Base-by-base conservation (phyloP, 2,329 filamentous ascomycete species). In the Pseudogymnoascus sp. region DNA sequence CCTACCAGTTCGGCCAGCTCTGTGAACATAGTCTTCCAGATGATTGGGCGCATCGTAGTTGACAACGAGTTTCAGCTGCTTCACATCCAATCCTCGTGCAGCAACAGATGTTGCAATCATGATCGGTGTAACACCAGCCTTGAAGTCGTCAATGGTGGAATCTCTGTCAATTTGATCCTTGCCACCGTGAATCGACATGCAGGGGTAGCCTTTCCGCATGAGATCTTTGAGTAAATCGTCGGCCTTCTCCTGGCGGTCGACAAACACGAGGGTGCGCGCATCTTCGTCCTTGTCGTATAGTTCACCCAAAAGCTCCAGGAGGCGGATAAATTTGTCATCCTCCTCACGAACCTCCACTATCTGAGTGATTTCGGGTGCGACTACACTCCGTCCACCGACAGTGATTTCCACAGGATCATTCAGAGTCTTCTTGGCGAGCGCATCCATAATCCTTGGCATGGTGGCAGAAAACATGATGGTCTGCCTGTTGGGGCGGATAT, bases 391-490 rank as follows among this genome's bases (percentile, higher is more conserved):
- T 42, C 93, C 93, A 68, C 95, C 95, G 17, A 99, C 93, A 0
- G 89, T 88, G 67, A 99, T 96, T 76, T 97, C 92, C 23, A 96
- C 86, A 0, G 95, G 91, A 65, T 88, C 90, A 50, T 85, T 87
- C 42, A 97, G 79, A 0, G 92, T 90, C 75, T 97, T 97, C 66
- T 93, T 90, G 21, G 92, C 95, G 60, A 97, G 77, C 0, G 89
- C 87, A 73, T 96, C 91, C 82, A 99, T 96, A 67, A 93, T 93
- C 57, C 89, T 87, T 19, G 95, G 95, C 81, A 97, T 96, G 0
- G 95, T 99, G 3, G 95, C 95, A 0, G 95, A 97, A 75, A 97
- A 99, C 23, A 97, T 82, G 61, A 97, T 92, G 0, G 92, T 96
- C 74, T 99, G 95, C 61, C 90, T 87, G 74, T 97, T 90, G 0